Evolutionary conservation across 1,284 basidiomycete genomes (phyloP).

Genomic region (Vanrija humicola): DNA sequence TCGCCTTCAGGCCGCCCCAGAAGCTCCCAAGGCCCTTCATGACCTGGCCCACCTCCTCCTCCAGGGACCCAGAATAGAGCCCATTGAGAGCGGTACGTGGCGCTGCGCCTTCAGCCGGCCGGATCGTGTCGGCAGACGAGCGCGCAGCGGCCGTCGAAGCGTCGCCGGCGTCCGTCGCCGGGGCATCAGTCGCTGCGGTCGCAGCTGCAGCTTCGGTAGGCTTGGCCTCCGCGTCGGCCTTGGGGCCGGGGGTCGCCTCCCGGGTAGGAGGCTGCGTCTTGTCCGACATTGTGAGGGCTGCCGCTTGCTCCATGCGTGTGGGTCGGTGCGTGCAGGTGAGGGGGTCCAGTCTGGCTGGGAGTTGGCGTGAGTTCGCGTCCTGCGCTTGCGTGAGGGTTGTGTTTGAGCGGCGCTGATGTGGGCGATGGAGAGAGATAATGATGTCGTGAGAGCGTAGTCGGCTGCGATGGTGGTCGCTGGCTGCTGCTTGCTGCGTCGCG

Average conservation of each 20-base stretch:
- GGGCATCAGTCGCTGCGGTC: neutral
- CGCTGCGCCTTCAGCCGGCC: constrained; percentile 14
- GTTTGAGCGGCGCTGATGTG: too few species aligned
- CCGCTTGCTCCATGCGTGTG: constrained; percentile 14
- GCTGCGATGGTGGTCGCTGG: too few species aligned
- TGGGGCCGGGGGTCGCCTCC: constrained; percentile 1
- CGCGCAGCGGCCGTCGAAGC: constrained; percentile 12
- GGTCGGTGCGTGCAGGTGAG: too few species aligned
- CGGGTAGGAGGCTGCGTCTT: constrained; percentile 6
- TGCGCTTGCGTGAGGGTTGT: neutral
- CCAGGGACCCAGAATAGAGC: constrained; percentile 52
- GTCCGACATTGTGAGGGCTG: constrained; percentile 18
- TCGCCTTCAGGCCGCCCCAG: constrained; percentile 84
- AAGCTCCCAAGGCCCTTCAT: constrained; percentile 70
- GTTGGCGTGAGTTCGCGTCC: too few species aligned
- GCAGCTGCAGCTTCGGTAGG: neutral
- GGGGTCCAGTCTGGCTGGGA: neutral
- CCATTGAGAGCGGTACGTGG: constrained; percentile 53
- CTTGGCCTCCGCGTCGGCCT: neutral
- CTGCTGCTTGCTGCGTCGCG: too few species aligned
- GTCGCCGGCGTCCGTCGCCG: constrained; percentile 1
- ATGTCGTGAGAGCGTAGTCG: too few species aligned
- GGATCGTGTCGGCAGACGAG: neutral
- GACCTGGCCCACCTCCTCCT: constrained; percentile 82
- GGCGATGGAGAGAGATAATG: too few species aligned